Percentiles rank a stretch among this genome's conserved stretches.
Evolutionary conservation across 495 filamentous ascomycete species (phyloP).

Genomic region (Aspergillus cristatus): DNA sequence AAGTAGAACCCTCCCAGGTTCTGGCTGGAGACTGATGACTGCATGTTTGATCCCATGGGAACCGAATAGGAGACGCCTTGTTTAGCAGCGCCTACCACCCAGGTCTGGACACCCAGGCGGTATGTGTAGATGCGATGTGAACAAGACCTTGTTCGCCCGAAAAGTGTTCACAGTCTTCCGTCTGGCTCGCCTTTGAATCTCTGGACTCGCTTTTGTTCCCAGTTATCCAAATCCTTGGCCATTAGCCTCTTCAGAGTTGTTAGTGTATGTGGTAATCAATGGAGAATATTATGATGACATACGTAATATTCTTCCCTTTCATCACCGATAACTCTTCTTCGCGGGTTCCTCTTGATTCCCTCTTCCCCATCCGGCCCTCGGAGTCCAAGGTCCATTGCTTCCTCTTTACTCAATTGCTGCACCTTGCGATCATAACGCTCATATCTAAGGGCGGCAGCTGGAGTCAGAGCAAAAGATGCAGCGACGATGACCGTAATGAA

Average conservation of each 20-base stretch:
- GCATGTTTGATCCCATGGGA: too few species aligned
- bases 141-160: too few species aligned
- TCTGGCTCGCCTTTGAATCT: conserved; percentile 82
- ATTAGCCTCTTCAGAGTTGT: conserved; percentile 57
- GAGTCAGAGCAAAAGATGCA: conserved; percentile 88
- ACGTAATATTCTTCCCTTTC: conserved; percentile 93
- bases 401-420: conserved; percentile 69
- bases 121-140: too few species aligned
- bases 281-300: conserved; percentile 25
- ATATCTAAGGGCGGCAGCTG: conserved; percentile 86
- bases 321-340: conserved; percentile 41
- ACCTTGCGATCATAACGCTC: conserved; percentile 86
- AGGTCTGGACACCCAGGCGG: too few species aligned
- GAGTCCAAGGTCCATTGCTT: conserved; percentile 65
- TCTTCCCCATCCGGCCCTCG: conserved; percentile 36
- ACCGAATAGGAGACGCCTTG: too few species aligned
- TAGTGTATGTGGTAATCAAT: background rate
- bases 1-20: too few species aligned
- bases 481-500: conserved; percentile 90
- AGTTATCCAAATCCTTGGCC: conserved; percentile 85
- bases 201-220: conserved; percentile 92
- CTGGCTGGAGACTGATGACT: too few species aligned
- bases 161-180: conserved; percentile 55
- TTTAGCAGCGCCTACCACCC: too few species aligned
- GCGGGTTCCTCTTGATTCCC: conserved; percentile 38